Evolutionary conservation across 768 basidiomycete genomes (phyloP).

Genomic region (Tulasnella sp.): DNA sequence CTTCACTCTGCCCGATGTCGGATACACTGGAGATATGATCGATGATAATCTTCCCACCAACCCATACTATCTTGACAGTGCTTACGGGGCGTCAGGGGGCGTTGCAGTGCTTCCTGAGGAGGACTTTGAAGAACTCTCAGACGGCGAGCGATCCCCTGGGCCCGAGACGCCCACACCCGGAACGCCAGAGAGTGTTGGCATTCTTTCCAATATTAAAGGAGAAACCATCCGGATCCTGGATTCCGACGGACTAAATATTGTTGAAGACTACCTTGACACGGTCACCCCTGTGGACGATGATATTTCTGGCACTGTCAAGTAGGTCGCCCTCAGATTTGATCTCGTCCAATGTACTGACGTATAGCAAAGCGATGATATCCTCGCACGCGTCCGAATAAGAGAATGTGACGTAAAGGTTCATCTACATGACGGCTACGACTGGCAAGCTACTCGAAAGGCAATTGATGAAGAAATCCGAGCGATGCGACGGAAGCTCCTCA

Average conservation of each 20-base stretch:
- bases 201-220: slow-evolving; percentile 54
- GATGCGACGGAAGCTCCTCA: slow-evolving; percentile 74
- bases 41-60: slow-evolving; percentile 79
- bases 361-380: neutral
- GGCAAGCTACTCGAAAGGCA: slow-evolving; percentile 69
- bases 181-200: neutral
- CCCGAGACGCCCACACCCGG: neutral
- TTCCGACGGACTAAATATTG: slow-evolving; percentile 48
- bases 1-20: slow-evolving; percentile 70
- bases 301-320: slow-evolving; percentile 16
- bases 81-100: slow-evolving; percentile 69
- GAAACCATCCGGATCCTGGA: slow-evolving; percentile 78
- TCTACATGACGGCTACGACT: slow-evolving; percentile 93
- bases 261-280: slow-evolving; percentile 65
- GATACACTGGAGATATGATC: slow-evolving; percentile 77
- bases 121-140: slow-evolving; percentile 39
- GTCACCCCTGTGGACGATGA: slow-evolving; percentile 41
- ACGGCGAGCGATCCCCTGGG: slow-evolving; percentile 16
- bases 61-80: slow-evolving; percentile 73
- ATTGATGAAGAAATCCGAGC: slow-evolving; percentile 84
- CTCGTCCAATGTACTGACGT: neutral
- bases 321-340: neutral
- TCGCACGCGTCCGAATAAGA: slow-evolving; percentile 33
- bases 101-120: slow-evolving; percentile 62
- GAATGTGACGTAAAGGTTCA: slow-evolving; percentile 56